Conservation (phyloP, 495 filamentous ascomycete species). For the Cladorrhinum samala region DNA sequence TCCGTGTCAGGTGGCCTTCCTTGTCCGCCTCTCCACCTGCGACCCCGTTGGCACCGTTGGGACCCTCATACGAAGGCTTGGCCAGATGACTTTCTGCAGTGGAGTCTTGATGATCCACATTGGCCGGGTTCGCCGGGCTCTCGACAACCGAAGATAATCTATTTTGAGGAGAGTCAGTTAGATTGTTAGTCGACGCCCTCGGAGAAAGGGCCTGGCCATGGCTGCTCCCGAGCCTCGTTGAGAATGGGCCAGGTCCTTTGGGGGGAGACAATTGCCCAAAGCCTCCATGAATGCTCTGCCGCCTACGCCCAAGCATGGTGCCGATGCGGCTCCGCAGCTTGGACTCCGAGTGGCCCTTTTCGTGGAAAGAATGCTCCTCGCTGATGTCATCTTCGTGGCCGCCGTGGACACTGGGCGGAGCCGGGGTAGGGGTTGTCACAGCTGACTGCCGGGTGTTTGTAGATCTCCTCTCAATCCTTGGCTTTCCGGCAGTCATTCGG, state of each 20-base stretch:
- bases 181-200: slow-evolving; percentile 47
- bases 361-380: slow-evolving; percentile 49
- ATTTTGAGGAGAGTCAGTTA: slow-evolving; percentile 43
- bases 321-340: slow-evolving; percentile 61
- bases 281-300: slow-evolving; percentile 51
- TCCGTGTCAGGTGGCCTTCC: slow-evolving; percentile 20
- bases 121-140: slow-evolving; percentile 26
- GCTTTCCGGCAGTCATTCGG: slow-evolving; percentile 43
- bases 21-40: slow-evolving; percentile 21
- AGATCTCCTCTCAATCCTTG: slow-evolving; percentile 40
- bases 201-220: slow-evolving; percentile 45
- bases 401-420: slow-evolving; percentile 22
- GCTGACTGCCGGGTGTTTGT: slow-evolving; percentile 35
- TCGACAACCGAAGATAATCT: slow-evolving; percentile 47
- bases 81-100: slow-evolving; percentile 25
- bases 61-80: slow-evolving; percentile 37
- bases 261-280: slow-evolving; percentile 42
- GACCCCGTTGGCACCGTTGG: slow-evolving; percentile 43
- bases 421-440: slow-evolving; percentile 26
- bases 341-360: slow-evolving; percentile 44
- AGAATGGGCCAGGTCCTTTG: slow-evolving; percentile 47
- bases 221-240: slow-evolving; percentile 43
- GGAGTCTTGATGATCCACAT: slow-evolving; percentile 19
- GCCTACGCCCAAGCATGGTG: slow-evolving; percentile 68
- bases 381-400: slow-evolving; percentile 55